phyloP scores from a whole-genome alignment of 2,329 filamentous ascomycete species.

The Fusarium sp. region DNA sequence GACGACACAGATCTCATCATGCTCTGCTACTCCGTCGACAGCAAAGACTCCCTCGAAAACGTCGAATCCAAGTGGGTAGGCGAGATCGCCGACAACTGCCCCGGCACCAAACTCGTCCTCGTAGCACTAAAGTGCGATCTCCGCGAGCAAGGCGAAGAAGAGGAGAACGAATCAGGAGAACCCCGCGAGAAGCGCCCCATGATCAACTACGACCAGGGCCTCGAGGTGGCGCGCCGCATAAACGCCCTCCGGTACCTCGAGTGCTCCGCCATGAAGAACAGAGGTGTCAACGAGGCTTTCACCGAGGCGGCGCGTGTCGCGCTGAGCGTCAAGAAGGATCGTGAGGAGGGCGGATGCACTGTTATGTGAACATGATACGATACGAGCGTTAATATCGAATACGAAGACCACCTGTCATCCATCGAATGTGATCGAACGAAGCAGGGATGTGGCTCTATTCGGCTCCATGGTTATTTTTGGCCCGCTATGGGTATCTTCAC shows the following conservation, averaged over 20 bases:
- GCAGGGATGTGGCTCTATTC: slow-evolving; percentile 8
- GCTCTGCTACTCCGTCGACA: slow-evolving; percentile 98
- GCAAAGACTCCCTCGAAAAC: slow-evolving; percentile 95
- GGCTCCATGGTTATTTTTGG: slow-evolving; percentile 12
- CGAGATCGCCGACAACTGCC: slow-evolving; percentile 98
- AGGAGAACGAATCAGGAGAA: slow-evolving; percentile 62
- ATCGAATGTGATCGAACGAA: slow-evolving; percentile 3
- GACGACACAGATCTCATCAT: slow-evolving; percentile 97
- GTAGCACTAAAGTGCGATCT: slow-evolving; percentile 98
- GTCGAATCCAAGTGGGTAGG: slow-evolving; percentile 98
- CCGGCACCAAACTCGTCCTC: slow-evolving; percentile 91
- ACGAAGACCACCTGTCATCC: slow-evolving; percentile 21
- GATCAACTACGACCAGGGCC: slow-evolving; percentile 90
- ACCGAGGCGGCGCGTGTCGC: slow-evolving; percentile 97
- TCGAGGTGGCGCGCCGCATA: slow-evolving; percentile 91
- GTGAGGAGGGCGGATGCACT: slow-evolving; percentile 68
- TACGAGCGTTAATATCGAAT: slow-evolving; percentile 30
- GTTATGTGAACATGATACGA: slow-evolving; percentile 62
- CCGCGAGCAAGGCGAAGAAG: slow-evolving; percentile 79
- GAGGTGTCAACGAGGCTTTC: slow-evolving; percentile 98
- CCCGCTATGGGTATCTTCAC: slow-evolving; percentile 17
- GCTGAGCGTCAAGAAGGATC: slow-evolving; percentile 74
- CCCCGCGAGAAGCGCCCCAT: slow-evolving; percentile 72
- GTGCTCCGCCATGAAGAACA: slow-evolving; percentile 98
- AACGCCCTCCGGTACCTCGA: slow-evolving; percentile 94